Conservation (phyloP, 2,329 filamentous ascomycete genomes). For the Teratosphaeria gauchensis region DNA sequence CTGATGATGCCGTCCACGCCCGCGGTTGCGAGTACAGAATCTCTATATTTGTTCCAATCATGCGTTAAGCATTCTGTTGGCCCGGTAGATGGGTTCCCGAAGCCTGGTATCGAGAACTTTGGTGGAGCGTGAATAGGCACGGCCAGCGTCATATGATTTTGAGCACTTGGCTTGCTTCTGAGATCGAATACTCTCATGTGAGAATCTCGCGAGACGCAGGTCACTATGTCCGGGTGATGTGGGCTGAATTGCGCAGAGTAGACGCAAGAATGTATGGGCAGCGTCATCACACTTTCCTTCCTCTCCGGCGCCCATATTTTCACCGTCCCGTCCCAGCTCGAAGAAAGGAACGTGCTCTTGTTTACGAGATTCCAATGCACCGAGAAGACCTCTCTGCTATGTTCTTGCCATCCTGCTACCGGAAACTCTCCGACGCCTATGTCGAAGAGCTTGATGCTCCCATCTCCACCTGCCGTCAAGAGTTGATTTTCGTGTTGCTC, state of each 20-base stretch:
- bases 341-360: conserved; percentile 84
- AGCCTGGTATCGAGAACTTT: conserved; percentile 38
- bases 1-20: conserved; percentile 77
- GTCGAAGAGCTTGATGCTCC: conserved; percentile 90
- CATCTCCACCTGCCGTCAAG: conserved; percentile 80
- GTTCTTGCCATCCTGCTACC: conserved; percentile 84
- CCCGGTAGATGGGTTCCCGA: conserved; percentile 34
- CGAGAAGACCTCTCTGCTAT: conserved; percentile 85
- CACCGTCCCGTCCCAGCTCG: conserved; percentile 91
- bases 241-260: conserved; percentile 90
- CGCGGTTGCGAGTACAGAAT: conserved; percentile 72
- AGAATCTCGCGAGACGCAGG: conserved; percentile 79
- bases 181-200: conserved; percentile 87
- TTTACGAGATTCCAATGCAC: conserved; percentile 86
- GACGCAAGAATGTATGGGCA: conserved; percentile 87
- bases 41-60: conserved; percentile 98
- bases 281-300: conserved; percentile 60
- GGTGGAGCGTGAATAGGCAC: conserved; percentile 72
- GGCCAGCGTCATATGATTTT: conserved; percentile 74
- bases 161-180: conserved; percentile 71
- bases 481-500: conserved; percentile 95
- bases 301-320: conserved; percentile 84
- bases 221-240: conserved; percentile 74
- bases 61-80: conserved; percentile 83
- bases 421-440: conserved; percentile 72